Evolutionary conservation across 192 early-diverging fungal species (phyloP), one percentile per base, ranked within the genome.

Genomic region (Coemansia furcata): DNA sequence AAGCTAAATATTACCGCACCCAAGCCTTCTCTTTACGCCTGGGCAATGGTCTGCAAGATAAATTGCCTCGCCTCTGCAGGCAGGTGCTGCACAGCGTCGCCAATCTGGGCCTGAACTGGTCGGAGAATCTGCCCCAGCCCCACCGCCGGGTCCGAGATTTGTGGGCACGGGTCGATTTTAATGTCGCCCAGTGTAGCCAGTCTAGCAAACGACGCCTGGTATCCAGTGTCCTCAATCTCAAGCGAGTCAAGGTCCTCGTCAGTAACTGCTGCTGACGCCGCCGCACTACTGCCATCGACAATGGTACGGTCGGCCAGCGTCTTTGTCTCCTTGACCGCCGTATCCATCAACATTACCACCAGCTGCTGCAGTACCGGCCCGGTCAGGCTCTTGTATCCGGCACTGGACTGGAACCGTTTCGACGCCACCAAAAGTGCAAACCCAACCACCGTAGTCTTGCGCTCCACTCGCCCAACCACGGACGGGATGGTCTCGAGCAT

Each of bases 171-270:
- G 62, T 93, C 89, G n/a, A 83, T 72, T 60, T 87, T 86, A 39
- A 87, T 63, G 9, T 86, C 86, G 19, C 87, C 81, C 21, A 91
- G 82, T 0, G 94, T 89, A 12, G 89, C 85, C 38, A 97, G 80
- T 44, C 88, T 86, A 4, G 93, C 82, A 82, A 91, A 98, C 38
- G 89, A 87, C 19, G 92, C 91, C 68, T 95, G 92, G 67, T 94
- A 94, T 14, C 93, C 92, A 1, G 86, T 83, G 8, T 92, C 91
- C 60, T 95, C 93, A 46, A 94, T 82, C 75, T 96, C 94, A 2
- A 89, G 77, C 37, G 85, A 81, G 60, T 88, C 85, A 33, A 91
- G 76, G 30, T 86, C 86, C 72, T 88, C 87, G 40, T 86, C 83
- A 23, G 88, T 82, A 14, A 84, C 86, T 15, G 62, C 70, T 17